phyloP scores from a whole-genome alignment of 352 stramenopile species.

The Globisporangium polare region DNA sequence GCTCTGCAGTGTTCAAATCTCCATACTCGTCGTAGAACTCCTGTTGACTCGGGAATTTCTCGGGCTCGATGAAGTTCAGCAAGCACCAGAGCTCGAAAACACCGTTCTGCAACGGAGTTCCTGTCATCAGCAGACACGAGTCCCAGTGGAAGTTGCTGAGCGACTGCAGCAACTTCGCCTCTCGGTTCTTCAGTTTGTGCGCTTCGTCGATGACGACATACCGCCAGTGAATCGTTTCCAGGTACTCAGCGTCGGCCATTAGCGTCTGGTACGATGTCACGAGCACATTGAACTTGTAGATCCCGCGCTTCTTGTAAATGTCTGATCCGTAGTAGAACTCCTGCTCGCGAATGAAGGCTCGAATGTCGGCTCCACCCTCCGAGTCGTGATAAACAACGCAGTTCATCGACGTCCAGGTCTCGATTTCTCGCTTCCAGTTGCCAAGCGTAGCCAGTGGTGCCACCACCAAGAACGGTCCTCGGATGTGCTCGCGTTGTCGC shows the following conservation, averaged over 20 bases:
- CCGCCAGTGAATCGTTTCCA: conserved; percentile 94
- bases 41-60: conserved; percentile 94
- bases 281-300: conserved; percentile 96
- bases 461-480: conserved; percentile 97
- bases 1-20: conserved; percentile 93
- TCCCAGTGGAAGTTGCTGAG: conserved; percentile 84
- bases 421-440: conserved; percentile 99
- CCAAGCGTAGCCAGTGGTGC: conserved; percentile 96
- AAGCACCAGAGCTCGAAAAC: conserved; percentile 99
- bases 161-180: conserved; percentile 91
- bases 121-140: conserved; percentile 95
- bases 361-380: conserved; percentile 86
- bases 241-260: conserved; percentile 91
- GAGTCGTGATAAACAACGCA: conserved; percentile 99
- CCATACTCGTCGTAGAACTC: conserved; percentile 96
- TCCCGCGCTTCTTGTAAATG: conserved; percentile 59
- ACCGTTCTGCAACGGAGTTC: conserved; percentile 99
- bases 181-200: conserved; percentile 98
- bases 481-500: conserved; percentile 87
- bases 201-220: conserved; percentile 99
- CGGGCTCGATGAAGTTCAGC: conserved; percentile 97
- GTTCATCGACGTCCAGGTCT: conserved; percentile 99
- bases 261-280: conserved; percentile 98
- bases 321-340: conserved; percentile 96
- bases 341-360: conserved; percentile 92